These are phyloP conservation scores for Sporothrix inflata DNA, from an alignment of 2,329 filamentous ascomycete genomes.

Conservation along the genomic window DNA sequence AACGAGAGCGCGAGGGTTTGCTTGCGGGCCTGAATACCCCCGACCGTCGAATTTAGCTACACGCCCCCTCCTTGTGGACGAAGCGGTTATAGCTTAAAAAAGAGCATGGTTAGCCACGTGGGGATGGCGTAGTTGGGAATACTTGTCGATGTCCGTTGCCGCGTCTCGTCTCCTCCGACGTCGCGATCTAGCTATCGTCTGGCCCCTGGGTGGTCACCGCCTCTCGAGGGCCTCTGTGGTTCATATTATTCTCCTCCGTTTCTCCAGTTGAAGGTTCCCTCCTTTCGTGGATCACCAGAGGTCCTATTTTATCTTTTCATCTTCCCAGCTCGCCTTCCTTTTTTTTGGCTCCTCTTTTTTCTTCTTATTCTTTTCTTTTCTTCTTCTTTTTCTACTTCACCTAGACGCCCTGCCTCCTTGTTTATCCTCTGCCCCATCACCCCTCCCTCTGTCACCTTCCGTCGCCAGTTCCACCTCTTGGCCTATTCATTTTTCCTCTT, in stretches of 20 bases:
- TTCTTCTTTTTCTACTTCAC: slow-evolving; percentile 21
- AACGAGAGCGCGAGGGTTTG: neutral
- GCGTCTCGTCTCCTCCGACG: neutral
- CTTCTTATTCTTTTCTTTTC: neutral
- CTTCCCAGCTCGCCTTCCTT: neutral
- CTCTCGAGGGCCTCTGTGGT: neutral
- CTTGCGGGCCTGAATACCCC: neutral
- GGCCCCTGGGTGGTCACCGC: neutral
- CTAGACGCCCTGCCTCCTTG: neutral
- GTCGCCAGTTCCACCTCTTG: neutral
- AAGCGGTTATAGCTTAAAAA: neutral
- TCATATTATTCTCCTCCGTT: neutral
- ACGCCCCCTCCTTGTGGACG: neutral
- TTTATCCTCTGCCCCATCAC: slow-evolving; percentile 8
- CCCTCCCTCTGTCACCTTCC: neutral
- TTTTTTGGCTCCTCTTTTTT: slow-evolving; percentile 8
- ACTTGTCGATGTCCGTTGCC: neutral
- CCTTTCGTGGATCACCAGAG: neutral
- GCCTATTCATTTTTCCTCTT: slow-evolving; percentile 12
- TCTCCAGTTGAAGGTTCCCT: slow-evolving; percentile 3
- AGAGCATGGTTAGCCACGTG: slow-evolving; percentile 22
- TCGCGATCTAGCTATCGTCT: neutral
- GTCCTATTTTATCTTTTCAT: slow-evolving; percentile 19
- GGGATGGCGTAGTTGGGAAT: neutral
- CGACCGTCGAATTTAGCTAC: neutral